Conservation (phyloP, 1,139 yeast genomes). For the Suhomyces guaymorum region DNA sequence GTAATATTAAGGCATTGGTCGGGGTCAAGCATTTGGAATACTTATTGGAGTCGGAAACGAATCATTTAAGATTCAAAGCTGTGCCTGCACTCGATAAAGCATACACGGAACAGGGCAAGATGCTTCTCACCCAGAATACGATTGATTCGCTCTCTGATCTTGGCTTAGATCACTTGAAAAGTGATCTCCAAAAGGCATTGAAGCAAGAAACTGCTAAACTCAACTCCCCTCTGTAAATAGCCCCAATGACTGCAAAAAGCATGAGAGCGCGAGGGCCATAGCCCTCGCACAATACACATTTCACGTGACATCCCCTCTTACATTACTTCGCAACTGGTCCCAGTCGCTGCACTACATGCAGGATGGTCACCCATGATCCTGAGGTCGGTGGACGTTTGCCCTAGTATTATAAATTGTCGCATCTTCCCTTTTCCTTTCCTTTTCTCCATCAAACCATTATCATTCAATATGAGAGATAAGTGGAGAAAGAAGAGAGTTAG, state of each 20-base stretch:
- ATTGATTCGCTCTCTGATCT: constrained; percentile 35
- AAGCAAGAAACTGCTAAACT: constrained; percentile 45
- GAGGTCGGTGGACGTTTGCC: constrained; percentile 8
- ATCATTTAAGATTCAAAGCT: constrained; percentile 27
- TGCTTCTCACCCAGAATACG: constrained; percentile 33
- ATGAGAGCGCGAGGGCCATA: constrained; percentile 8
- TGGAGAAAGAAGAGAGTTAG: constrained; percentile 99
- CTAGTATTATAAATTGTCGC: constrained; percentile 15
- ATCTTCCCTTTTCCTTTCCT: constrained; percentile 16
- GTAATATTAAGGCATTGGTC: constrained; percentile 75
- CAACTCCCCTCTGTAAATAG: constrained; percentile 7
- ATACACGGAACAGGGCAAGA: constrained; percentile 19
- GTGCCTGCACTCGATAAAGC: constrained; percentile 22
- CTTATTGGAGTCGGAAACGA: constrained; percentile 39
- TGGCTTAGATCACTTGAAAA: constrained; percentile 37
- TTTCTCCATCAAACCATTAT: constrained; percentile 27
- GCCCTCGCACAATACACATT: constrained; percentile 5
- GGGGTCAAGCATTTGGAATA: constrained; percentile 73
- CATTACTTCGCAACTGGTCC: no score
- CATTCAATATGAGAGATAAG: constrained; percentile 76
- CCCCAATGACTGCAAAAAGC: constrained; percentile 1
- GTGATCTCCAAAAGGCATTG: constrained; percentile 47
- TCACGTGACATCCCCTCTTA: constrained; percentile 12
- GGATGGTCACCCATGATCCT: constrained; percentile 5
- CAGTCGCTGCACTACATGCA: constrained; percentile 5